Conservation (phyloP, 73 alveolate genomes). For the Paramecium octaurelia region DNA sequence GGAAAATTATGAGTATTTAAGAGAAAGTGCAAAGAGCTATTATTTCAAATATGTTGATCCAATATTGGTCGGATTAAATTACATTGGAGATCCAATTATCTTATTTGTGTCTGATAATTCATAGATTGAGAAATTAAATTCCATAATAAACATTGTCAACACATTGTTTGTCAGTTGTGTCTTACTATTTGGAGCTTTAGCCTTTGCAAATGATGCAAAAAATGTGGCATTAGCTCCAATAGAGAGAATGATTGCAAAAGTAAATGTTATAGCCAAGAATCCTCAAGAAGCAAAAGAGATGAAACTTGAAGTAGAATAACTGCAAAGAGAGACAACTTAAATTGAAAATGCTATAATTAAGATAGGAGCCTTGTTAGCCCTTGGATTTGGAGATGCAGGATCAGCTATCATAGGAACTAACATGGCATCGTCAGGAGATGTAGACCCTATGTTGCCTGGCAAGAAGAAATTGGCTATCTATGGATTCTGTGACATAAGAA, state of each 20-base stretch:
- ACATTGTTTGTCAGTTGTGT: conserved; percentile 72
- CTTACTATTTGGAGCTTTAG: conserved; percentile 69
- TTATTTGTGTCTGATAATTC: conserved; percentile 8
- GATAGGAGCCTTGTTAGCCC: conserved; percentile 84
- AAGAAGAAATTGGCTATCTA: conserved; percentile 76
- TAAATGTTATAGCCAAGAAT: conserved; percentile 71
- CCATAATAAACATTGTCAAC: neutral
- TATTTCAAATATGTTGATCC: neutral
- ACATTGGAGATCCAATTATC: neutral
- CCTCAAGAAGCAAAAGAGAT: conserved; percentile 69
- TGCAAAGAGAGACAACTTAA: conserved; percentile 79
- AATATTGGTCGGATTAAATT: neutral
- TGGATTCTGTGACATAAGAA: conserved; percentile 90
- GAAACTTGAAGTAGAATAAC: conserved; percentile 48
- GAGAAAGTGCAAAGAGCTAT: conserved; percentile 17
- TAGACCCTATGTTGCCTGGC: conserved; percentile 82
- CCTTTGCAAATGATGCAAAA: conserved; percentile 82
- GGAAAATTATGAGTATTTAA: neutral
- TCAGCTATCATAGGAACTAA: conserved; percentile 74
- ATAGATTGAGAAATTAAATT: neutral
- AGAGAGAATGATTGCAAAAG: conserved; percentile 82
- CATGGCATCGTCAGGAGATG: conserved; percentile 78
- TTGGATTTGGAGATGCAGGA: conserved; percentile 90
- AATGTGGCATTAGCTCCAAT: conserved; percentile 80
- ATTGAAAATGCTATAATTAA: conserved; percentile 96